phyloP scores from a whole-genome alignment of 1,284 basidiomycete species.

The Microbotryomycetes sp. region DNA sequence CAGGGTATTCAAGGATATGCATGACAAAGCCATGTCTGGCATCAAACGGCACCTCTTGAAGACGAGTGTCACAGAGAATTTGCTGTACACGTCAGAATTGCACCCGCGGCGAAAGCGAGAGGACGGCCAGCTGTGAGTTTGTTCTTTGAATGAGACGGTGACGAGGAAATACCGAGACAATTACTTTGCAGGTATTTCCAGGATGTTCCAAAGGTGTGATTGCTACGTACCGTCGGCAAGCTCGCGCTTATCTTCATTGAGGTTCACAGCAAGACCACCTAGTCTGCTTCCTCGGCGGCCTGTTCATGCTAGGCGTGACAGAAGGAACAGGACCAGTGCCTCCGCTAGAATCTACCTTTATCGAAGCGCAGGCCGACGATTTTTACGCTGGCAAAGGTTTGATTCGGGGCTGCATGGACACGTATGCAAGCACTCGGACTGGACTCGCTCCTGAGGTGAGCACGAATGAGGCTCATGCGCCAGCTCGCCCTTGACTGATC shows the following conservation, averaged over 20 bases:
- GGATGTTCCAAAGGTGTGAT: slow-evolving; percentile 13
- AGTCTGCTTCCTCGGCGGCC: slow-evolving; percentile 83
- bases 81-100: slow-evolving; percentile 79
- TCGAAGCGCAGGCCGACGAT: slow-evolving; percentile 56
- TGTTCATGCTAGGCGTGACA: slow-evolving; percentile 81
- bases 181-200: slow-evolving; percentile 7
- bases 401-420: slow-evolving; percentile 76
- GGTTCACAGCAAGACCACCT: slow-evolving; percentile 81
- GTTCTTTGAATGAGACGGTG: no score
- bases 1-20: slow-evolving; percentile 76
- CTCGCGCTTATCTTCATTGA: neutral
- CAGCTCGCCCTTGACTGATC: no score
- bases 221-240: neutral
- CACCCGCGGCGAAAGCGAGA: slow-evolving; percentile 38
- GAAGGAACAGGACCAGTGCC: slow-evolving; percentile 58
- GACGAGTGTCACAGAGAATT: slow-evolving; percentile 49
- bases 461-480: no score
- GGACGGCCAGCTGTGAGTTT: slow-evolving; percentile 38
- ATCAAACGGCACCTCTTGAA: slow-evolving; percentile 70
- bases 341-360: slow-evolving; percentile 48
- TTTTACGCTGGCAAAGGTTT: slow-evolving; percentile 75
- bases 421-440: slow-evolving; percentile 70
- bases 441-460: slow-evolving; percentile 47
- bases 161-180: no score
- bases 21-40: slow-evolving; percentile 70